phyloP scores from a whole-genome alignment of 2,329 filamentous ascomycete species.

The Dichotomopilus funicola region DNA sequence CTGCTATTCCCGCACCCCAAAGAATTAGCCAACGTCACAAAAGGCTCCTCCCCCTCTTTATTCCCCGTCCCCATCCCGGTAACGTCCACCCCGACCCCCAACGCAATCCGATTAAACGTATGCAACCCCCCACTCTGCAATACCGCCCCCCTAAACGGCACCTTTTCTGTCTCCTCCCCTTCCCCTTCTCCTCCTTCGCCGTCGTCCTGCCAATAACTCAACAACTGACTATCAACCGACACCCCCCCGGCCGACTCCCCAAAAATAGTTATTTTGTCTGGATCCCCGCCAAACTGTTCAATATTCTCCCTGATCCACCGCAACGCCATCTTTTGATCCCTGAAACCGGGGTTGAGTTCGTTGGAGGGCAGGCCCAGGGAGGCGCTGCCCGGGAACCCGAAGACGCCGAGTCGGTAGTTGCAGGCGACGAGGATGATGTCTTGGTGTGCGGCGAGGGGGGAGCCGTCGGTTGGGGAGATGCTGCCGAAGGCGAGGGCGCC shows the following conservation, averaged over 20 bases:
- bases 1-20: background rate
- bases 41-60: background rate
- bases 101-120: background rate
- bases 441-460: background rate
- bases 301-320: slow-evolving; percentile 29
- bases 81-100: background rate
- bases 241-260: slow-evolving; percentile 1
- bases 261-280: slow-evolving; percentile 16
- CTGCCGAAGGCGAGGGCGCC: background rate
- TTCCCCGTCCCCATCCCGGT: background rate
- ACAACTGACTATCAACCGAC: background rate
- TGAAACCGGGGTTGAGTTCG: slow-evolving; percentile 1
- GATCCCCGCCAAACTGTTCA: slow-evolving; percentile 25
- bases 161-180: background rate
- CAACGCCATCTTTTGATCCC: slow-evolving; percentile 17
- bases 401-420: background rate
- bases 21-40: background rate
- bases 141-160: background rate
- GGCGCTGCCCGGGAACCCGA: background rate
- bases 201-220: background rate
- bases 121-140: slow-evolving; percentile 1
- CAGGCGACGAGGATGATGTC: background rate
- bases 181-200: too few species aligned
- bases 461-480: background rate
- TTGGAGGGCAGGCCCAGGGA: background rate